Base-by-base conservation (phyloP, 805 yeast species). In the Saturnispora serradocipensis region DNA sequence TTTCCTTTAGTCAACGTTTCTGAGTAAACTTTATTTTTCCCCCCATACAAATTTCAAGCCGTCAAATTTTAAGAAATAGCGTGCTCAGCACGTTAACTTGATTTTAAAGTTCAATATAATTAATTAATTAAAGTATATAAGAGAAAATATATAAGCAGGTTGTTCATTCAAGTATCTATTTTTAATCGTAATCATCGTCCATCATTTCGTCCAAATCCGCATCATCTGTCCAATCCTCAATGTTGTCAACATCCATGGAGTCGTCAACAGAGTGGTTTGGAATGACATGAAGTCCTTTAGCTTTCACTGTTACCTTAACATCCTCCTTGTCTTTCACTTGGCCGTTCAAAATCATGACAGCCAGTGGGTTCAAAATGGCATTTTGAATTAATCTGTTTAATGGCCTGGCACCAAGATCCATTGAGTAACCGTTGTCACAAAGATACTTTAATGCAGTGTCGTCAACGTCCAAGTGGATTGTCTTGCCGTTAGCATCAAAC, bases 341-440 rank as follows among this genome's bases (percentile, higher is more conserved):
- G 11, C 95, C 95, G 66, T 82, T 84, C 59, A 93, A 76, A 48
- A 93, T 78, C 69, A 88, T 77, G n/a, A 93, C 77, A 0, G 99
- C 99, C 69, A 93, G 73, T 62, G 76, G 82, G 71, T 93, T 93
- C 67, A 93, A 80, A 18, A 93, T 77, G 67, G 89, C 93, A 56
- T 76, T 78, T 69, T 93, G 97, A 58, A 93, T 91, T 61, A 93
- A 77, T 62, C 98, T 81, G 73, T 86, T 86, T 71, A 93, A 78
- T 53, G 99, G 99, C 67, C 99, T 80, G 6, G 99, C 99, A 71
- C 99, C 99, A 67, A 93, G 74, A 67, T 91, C 96, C 52, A 84
- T 77, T 25, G 96, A 88, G 71, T 90, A 93, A 47, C 99, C 99
- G 60, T 88, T 72, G 61, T 76, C 78, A 59, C 95, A 83, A 58